Evolutionary conservation across 2,329 filamentous ascomycete species (phyloP).

Genomic region (Fusarium liriodendri): DNA sequence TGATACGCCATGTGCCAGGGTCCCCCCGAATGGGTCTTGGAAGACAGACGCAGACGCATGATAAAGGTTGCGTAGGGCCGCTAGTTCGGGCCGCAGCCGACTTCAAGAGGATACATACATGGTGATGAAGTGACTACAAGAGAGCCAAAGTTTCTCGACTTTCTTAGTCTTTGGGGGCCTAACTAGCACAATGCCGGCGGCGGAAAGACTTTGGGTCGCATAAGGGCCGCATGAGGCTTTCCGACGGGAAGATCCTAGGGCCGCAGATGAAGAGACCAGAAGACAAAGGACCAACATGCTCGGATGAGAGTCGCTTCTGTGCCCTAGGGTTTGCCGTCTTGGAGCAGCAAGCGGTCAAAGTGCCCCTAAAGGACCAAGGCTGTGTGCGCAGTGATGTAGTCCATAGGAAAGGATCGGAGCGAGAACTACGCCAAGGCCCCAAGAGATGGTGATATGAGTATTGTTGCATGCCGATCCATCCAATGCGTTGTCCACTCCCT

Average conservation of each 20-base stretch:
- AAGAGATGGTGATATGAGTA: slow-evolving; percentile 26
- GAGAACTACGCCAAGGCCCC: slow-evolving; percentile 15
- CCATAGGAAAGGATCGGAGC: slow-evolving; percentile 27
- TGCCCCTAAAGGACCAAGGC: neutral
- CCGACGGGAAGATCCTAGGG: slow-evolving; percentile 39
- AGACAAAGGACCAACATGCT: slow-evolving; percentile 24
- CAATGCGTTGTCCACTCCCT: slow-evolving; percentile 33
- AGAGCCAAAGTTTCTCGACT: slow-evolving; percentile 11
- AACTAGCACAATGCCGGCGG: slow-evolving; percentile 11
- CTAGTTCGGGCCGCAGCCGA: slow-evolving; percentile 25
- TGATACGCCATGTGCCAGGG: slow-evolving; percentile 43
- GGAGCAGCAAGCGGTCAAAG: slow-evolving; percentile 23
- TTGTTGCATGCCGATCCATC: slow-evolving; percentile 32
- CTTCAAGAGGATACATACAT: slow-evolving; percentile 7
- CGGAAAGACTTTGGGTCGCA: slow-evolving; percentile 32
- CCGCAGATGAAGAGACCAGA: slow-evolving; percentile 22
- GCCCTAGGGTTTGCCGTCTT: slow-evolving; percentile 13
- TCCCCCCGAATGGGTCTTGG: slow-evolving; percentile 25
- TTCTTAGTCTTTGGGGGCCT: slow-evolving; percentile 10
- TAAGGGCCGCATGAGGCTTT: slow-evolving; percentile 38
- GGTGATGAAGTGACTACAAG: slow-evolving; percentile 4
- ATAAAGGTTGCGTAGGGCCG: slow-evolving; percentile 24
- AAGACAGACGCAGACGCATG: slow-evolving; percentile 29
- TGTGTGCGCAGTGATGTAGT: neutral
- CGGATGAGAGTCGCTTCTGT: slow-evolving; percentile 1